A percentile compares a stretch with the other conserved stretches of the same genome.
Evolutionary conservation across 2,329 filamentous ascomycete species (phyloP).

Genomic region (Curvularia sp.): DNA sequence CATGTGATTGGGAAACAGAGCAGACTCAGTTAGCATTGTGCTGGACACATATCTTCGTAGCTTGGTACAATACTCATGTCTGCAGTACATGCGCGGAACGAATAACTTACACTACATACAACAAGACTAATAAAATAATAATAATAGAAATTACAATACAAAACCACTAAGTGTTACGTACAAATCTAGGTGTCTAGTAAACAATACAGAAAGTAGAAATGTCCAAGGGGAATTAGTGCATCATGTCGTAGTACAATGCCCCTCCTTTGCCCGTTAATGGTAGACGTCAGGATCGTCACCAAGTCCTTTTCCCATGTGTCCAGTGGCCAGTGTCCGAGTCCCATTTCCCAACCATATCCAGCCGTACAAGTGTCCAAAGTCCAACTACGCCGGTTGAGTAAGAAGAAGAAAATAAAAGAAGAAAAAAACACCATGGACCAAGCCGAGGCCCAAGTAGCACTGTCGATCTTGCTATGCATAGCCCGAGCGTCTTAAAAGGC

Average conservation of each 20-base stretch:
- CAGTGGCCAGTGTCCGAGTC: background rate
- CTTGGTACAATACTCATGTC: no score
- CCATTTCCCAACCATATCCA: constrained; percentile 1
- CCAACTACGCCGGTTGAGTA: background rate
- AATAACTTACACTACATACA: background rate
- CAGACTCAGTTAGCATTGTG: background rate
- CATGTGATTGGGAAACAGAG: background rate
- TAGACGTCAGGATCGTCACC: constrained; percentile 6
- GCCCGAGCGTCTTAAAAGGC: constrained; percentile 22
- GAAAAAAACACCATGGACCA: background rate
- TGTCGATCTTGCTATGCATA: background rate
- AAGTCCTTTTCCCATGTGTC: background rate
- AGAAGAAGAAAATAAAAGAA: background rate
- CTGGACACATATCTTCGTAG: no score
- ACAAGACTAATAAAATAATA: background rate
- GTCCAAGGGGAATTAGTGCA: background rate
- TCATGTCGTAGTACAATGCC: constrained; percentile 1
- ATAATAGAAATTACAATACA: constrained; percentile 14
- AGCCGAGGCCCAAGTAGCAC: background rate
- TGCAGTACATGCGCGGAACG: no score
- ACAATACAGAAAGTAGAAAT: background rate
- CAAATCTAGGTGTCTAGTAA: background rate
- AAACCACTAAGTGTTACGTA: background rate
- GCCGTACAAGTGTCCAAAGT: background rate
- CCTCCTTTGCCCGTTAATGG: background rate